Base-by-base conservation (phyloP, 208 protist genomes). In the Leptomonas seymouri region DNA sequence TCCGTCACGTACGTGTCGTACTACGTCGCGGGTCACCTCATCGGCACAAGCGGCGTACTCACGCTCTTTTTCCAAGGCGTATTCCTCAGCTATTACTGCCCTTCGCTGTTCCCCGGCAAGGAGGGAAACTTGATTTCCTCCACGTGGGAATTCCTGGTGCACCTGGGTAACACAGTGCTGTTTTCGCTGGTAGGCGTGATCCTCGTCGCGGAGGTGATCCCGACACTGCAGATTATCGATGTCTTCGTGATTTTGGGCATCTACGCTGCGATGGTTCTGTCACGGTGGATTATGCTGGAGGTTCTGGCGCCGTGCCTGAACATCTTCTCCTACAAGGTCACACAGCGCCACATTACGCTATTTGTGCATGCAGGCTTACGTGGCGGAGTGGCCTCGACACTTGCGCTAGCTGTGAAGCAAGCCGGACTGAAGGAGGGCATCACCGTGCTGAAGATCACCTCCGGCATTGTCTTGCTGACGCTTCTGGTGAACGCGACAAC, bases 171-270 rank as follows among this genome's bases (percentile, higher is more conserved):
- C 78, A 95, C 89, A 12, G 55, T 96, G 15, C 81, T 97, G 55
- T 97, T 97, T 81, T 88, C 83, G 8, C 78, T 97, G 20, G 86
- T 94, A 7, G 93, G 93, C 49, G 74, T 96, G 39, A 94, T 95
- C 59, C 78, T 97, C 48, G 87, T 93, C 28, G 85, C 70, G 5
- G 80, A 93, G 60, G 84, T 87, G 18, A 63, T 92, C 41, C 78
- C 77, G 18, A 87, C 85, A 34, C 9, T 94, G 41, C 64, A 68
- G 44, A 15, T 77, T 20, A 50, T 62, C 20, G 91, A 96, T 65
- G 41, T 94, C 18, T 56, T 86, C 27, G 67, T 90, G 18, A 80
- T 95, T 41, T 16, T 86, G 0, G 57, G 79, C 39, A 46, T 93
- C 51, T 97, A 97, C 74, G 18, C 84, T 21, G 80, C 75, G 39